Evolutionary conservation across 108 stramenopile species (phyloP).

Genomic region (Cyclotella distinguenda): DNA sequence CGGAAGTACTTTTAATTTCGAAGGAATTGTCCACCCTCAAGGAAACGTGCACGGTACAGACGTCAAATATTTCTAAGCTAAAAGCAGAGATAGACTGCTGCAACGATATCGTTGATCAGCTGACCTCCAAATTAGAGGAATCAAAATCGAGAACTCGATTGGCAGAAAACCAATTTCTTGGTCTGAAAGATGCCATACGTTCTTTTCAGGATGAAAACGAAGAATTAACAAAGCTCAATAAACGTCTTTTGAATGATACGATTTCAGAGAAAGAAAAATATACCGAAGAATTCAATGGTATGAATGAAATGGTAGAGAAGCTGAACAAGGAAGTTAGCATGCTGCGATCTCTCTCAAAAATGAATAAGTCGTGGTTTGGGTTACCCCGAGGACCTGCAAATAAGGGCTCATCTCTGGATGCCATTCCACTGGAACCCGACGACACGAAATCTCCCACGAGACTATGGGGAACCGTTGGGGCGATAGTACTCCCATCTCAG

Average conservation of each 20-base stretch:
- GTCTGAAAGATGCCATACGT: constrained; percentile 78
- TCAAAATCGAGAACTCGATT: constrained; percentile 61
- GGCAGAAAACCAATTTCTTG: constrained; percentile 81
- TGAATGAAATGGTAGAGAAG: constrained; percentile 72
- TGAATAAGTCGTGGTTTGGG: constrained; percentile 55
- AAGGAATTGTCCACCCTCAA: constrained; percentile 49
- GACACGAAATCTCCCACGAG: constrained; percentile 11
- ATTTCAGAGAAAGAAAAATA: constrained; percentile 70
- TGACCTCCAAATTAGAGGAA: constrained; percentile 61
- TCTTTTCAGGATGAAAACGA: constrained; percentile 76
- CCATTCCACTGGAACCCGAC: constrained; percentile 6
- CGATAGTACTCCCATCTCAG: constrained; percentile 63
- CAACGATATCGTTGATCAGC: constrained; percentile 60
- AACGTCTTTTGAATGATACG: constrained; percentile 49
- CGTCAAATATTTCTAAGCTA: constrained; percentile 51
- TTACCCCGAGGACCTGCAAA: constrained; percentile 22
- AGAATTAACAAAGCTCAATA: constrained; percentile 58
- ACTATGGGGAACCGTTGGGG: constrained; percentile 52
- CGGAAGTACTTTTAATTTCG: constrained; percentile 40
- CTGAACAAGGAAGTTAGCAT: constrained; percentile 66
- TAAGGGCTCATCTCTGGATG: constrained; percentile 1
- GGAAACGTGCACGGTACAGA: constrained; percentile 52
- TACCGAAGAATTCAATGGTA: constrained; percentile 66
- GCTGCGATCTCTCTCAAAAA: constrained; percentile 44
- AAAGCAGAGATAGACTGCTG: constrained; percentile 44